phyloP scores from a whole-genome alignment of 2,329 filamentous ascomycete genomes.

The Xylariaceae sp. region DNA sequence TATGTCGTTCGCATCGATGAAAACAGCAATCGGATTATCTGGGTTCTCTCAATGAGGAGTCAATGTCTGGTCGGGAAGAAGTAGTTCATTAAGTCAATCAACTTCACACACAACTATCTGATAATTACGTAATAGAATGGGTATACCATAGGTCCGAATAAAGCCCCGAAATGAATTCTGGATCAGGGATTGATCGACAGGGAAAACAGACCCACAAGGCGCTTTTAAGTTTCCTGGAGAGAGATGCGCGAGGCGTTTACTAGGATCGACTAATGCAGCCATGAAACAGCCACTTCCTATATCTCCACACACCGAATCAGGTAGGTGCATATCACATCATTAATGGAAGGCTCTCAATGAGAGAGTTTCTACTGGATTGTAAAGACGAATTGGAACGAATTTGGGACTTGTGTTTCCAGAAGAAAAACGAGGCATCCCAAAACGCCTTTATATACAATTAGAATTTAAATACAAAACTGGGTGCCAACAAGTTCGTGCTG shows the following conservation, averaged over 20 bases:
- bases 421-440: constrained; percentile 9
- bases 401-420: constrained; percentile 2
- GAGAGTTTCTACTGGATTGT: constrained; percentile 11
- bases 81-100: no score
- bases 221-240: no score
- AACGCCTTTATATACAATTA: constrained; percentile 29
- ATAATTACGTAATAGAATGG: no score
- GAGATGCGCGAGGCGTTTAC: background rate
- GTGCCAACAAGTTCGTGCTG: constrained; percentile 2
- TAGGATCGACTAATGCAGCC: background rate
- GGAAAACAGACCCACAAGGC: background rate
- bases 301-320: background rate
- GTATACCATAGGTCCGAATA: no score
- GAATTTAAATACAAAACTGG: constrained; percentile 30
- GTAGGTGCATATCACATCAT: background rate
- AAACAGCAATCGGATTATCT: no score
- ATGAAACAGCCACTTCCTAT: no score
- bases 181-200: background rate
- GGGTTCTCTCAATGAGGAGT: no score
- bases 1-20: no score
- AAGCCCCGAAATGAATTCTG: no score
- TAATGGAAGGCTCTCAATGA: background rate
- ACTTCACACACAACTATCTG: no score
- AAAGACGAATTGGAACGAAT: background rate
- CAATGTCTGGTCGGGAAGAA: no score